Conservation (phyloP, 495 filamentous ascomycete species). For the Melanomma pulvis-pyrius region DNA sequence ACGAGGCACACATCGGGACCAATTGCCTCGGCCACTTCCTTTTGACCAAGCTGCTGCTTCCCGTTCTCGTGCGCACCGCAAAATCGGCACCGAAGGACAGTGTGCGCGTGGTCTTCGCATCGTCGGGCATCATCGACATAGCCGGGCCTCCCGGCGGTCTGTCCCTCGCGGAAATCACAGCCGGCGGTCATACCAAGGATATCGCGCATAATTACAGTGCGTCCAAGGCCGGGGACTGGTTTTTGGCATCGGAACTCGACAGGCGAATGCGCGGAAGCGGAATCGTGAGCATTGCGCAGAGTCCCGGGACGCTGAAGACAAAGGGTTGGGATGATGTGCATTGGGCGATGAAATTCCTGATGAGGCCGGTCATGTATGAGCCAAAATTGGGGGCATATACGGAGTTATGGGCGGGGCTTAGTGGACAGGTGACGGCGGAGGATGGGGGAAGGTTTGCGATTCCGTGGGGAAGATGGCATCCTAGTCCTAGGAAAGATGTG, state of each 20-base stretch:
- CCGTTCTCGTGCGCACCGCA: slow-evolving; percentile 20
- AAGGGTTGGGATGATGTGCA: not conserved
- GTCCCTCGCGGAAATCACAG: not conserved
- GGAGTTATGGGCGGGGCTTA: slow-evolving; percentile 22
- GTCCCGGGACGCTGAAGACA: slow-evolving; percentile 14
- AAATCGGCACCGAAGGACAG: slow-evolving; percentile 16
- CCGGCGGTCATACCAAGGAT: slow-evolving; percentile 5
- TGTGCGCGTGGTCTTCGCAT: slow-evolving; percentile 50
- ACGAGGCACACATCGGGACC: slow-evolving; percentile 15
- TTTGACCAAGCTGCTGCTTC: slow-evolving; percentile 14
- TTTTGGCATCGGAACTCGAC: slow-evolving; percentile 2
- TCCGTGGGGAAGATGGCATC: slow-evolving; percentile 20
- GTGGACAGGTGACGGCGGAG: slow-evolving; percentile 6
- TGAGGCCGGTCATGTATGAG: slow-evolving; percentile 8
- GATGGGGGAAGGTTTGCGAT: slow-evolving; percentile 17
- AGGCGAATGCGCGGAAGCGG: not conserved
- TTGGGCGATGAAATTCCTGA: not conserved
- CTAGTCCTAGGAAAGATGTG: not conserved
- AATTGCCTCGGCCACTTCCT: slow-evolving; percentile 30
- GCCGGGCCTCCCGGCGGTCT: slow-evolving; percentile 30
- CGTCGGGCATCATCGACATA: slow-evolving; percentile 38
- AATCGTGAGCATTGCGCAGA: slow-evolving; percentile 1
- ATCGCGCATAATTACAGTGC: slow-evolving; percentile 12
- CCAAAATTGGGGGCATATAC: slow-evolving; percentile 25
- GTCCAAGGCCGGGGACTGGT: slow-evolving; percentile 32